Evolutionary conservation across 1,284 basidiomycete species (phyloP), one percentile per base, ranked within the genome.

Genomic region (Omphalotus olearius): DNA sequence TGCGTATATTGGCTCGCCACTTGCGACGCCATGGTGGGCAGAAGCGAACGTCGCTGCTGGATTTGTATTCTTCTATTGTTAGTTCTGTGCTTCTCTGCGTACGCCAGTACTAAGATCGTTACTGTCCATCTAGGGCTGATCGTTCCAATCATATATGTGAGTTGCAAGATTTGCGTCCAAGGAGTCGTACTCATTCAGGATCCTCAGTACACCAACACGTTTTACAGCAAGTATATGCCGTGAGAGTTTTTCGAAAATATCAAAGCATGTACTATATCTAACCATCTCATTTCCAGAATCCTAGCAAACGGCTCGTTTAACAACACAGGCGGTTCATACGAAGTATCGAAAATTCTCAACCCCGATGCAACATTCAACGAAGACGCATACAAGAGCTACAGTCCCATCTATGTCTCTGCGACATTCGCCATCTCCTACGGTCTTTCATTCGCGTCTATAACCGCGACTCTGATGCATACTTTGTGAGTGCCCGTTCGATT

Each of bases 21-120:
- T 82, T 38, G 73, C 78, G 6, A 80, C 81, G 7, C 82, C 82
- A 0, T 85, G 82, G 84, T 87, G 84, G 85, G 83, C 84, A 2
- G 83, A 84, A 62, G 89, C 87, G 48, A 97, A 97, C 67, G 76
- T 93, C 43, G 79, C 85, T 14, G 74, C 71, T 38, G 92, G 91
- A 1, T 96, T 95, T 64, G 65, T 91, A 14, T 66, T 91, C 55
- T 86, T 87, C 69, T 87, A 82, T 69, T 88, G 83, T 72, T 51
- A 57, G 69, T 58, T 45, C 35, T n/a, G 3, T 5, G 17, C 40
- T 11, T 33, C 7, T 11, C n/a, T n/a, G n/a, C n/a, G n/a, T n/a
- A n/a, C n/a, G n/a, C n/a, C n/a, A n/a, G n/a, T n/a, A n/a, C n/a
- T n/a, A n/a, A n/a, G n/a, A n/a, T n/a, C n/a, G n/a, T n/a, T n/a